A percentile compares a stretch with the other conserved stretches of the same genome.
Evolutionary conservation across 2,329 filamentous ascomycete genomes (phyloP).

Genomic region (Septoria linicola): DNA sequence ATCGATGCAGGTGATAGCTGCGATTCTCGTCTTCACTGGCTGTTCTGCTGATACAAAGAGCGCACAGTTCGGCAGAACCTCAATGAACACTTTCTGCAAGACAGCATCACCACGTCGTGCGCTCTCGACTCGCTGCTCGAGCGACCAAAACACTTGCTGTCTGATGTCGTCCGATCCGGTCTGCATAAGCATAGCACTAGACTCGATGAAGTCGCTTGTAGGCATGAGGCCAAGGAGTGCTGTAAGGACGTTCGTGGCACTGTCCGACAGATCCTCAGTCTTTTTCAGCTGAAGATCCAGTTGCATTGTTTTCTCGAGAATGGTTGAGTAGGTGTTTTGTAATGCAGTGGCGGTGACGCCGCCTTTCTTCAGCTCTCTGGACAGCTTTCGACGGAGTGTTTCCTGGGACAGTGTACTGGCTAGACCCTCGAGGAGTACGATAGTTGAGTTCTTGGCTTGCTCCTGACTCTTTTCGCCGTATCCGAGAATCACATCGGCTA

Average conservation of each 20-base stretch:
- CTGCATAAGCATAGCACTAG: conserved; percentile 77
- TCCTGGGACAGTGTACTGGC: conserved; percentile 36
- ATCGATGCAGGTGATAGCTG: conserved; percentile 85
- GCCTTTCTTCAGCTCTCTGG: conserved; percentile 29
- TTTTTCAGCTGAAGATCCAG: conserved; percentile 64
- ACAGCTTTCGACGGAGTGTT: conserved; percentile 30
- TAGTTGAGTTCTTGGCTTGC: conserved; percentile 35
- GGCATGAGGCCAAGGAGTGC: conserved; percentile 82
- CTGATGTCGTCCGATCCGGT: conserved; percentile 70
- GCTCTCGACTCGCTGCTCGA: conserved; percentile 75
- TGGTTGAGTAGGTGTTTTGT: conserved; percentile 33
- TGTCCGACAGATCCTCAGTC: conserved; percentile 39
- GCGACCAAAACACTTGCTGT: conserved; percentile 74
- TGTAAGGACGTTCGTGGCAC: conserved; percentile 67
- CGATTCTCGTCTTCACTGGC: conserved; percentile 75
- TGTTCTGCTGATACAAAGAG: conserved; percentile 70
- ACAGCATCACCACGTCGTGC: conserved; percentile 70
- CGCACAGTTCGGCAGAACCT: conserved; percentile 48
- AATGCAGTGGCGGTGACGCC: conserved; percentile 26
- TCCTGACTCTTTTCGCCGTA: conserved; percentile 49
- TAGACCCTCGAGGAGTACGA: conserved; percentile 43
- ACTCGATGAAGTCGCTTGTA: conserved; percentile 83
- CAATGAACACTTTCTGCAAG: conserved; percentile 65
- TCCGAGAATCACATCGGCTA: conserved; percentile 71
- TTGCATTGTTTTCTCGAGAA: conserved; percentile 45